Conservation (phyloP, 2,329 filamentous ascomycete genomes). For the Plectosphaerella sp. region DNA sequence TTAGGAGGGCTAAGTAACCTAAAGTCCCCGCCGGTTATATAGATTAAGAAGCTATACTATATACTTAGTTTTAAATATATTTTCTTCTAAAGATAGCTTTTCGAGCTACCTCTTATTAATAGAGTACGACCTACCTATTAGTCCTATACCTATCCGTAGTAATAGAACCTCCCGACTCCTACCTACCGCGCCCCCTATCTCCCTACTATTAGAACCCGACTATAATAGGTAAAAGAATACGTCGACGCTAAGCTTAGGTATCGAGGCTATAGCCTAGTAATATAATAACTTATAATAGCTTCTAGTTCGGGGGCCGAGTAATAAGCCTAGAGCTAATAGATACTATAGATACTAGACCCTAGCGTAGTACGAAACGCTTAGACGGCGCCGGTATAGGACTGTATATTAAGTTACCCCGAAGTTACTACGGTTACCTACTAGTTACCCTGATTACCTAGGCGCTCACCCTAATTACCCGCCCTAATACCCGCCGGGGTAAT, state of each 20-base stretch:
- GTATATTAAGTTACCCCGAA: neutral
- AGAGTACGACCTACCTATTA: no score
- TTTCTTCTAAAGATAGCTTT: no score
- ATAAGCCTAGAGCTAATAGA: neutral
- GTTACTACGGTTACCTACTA: neutral
- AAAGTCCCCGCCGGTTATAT: no score
- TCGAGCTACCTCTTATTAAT: no score
- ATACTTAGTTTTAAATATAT: no score
- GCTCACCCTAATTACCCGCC: neutral
- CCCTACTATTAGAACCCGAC: no score
- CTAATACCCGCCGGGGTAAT: neutral
- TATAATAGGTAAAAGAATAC: no score
- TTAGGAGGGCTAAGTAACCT: no score
- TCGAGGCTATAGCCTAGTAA: neutral
- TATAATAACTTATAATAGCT: neutral
- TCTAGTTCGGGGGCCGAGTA: neutral
- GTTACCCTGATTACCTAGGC: neutral
- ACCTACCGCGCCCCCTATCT: no score
- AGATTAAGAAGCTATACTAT: no score
- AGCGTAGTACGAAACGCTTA: neutral
- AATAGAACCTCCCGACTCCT: no score
- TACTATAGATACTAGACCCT: neutral
- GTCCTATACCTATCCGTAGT: no score
- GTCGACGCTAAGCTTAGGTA: neutral
- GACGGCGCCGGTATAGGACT: neutral